Evolutionary conservation across 2,329 filamentous ascomycete genomes (phyloP).

Genomic region (Chaetomium sp.): DNA sequence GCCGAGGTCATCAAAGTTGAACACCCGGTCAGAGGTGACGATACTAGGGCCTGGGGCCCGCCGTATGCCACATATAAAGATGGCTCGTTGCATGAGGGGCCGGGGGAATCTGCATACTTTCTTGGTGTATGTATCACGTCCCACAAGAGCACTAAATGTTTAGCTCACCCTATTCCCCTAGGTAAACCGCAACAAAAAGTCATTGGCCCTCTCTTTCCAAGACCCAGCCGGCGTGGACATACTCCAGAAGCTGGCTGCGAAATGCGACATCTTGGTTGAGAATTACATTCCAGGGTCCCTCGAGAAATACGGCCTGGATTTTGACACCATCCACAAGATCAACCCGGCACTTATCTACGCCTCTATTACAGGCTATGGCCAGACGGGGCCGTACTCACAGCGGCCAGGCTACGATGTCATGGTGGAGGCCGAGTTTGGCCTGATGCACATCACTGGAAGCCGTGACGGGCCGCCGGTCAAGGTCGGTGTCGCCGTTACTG

Average conservation of each 20-base stretch:
- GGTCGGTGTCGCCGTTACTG: slow-evolving; percentile 93
- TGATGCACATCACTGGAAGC: slow-evolving; percentile 96
- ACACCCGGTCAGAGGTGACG: slow-evolving; percentile 84
- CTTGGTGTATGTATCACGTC: slow-evolving; percentile 56
- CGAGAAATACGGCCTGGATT: slow-evolving; percentile 89
- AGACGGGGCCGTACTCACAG: slow-evolving; percentile 82
- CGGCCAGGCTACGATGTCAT: slow-evolving; percentile 97
- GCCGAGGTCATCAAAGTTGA: slow-evolving; percentile 98
- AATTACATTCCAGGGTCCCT: slow-evolving; percentile 90
- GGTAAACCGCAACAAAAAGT: slow-evolving; percentile 98
- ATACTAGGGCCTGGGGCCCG: slow-evolving; percentile 93
- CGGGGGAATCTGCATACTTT: slow-evolving; percentile 93
- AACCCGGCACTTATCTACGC: slow-evolving; percentile 89
- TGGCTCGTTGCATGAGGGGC: slow-evolving; percentile 53
- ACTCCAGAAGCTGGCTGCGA: slow-evolving; percentile 73
- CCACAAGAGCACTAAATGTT: not conserved
- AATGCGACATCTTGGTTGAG: slow-evolving; percentile 90
- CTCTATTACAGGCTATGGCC: slow-evolving; percentile 94
- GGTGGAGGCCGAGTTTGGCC: slow-evolving; percentile 95
- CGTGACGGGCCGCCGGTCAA: slow-evolving; percentile 89
- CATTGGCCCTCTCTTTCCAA: slow-evolving; percentile 83
- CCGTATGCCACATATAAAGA: slow-evolving; percentile 77
- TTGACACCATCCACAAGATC: slow-evolving; percentile 68
- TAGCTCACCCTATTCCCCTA: slow-evolving; percentile 30
- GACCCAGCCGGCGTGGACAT: slow-evolving; percentile 77